These are phyloP conservation scores for Agapanthus africanus DNA, from an alignment of 106 monocot species.

Conservation along the genomic window DNA sequence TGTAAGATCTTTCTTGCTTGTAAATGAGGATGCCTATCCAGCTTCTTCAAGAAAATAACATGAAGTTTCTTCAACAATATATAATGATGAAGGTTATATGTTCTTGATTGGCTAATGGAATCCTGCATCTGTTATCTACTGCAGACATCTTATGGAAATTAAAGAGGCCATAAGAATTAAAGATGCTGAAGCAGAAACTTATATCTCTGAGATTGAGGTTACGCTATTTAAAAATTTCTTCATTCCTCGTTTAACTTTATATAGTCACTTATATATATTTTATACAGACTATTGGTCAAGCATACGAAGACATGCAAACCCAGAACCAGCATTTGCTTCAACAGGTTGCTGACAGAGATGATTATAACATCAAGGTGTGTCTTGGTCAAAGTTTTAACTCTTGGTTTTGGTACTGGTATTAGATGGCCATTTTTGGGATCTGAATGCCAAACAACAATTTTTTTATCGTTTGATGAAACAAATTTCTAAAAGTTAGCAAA, in stretches of 20 bases:
- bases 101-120: not conserved
- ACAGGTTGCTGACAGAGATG: constrained; percentile 78
- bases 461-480: too few species aligned
- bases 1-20: not conserved
- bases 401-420: not conserved
- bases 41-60: too few species aligned
- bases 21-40: too few species aligned
- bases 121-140: not conserved
- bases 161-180: constrained; percentile 90
- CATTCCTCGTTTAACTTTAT: not conserved
- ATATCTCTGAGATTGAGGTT: constrained; percentile 97
- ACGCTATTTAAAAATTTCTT: not conserved
- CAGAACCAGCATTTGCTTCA: constrained; percentile 83
- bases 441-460: too few species aligned
- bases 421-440: too few species aligned
- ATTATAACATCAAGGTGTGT: constrained; percentile 84
- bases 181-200: constrained; percentile 77
- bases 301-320: constrained; percentile 98
- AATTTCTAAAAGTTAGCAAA: too few species aligned
- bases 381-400: too few species aligned
- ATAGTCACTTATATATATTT: not conserved
- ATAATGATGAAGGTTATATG: not conserved
- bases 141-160: constrained; percentile 70
- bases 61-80: too few species aligned
- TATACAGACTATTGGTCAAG: constrained; percentile 88